Conservation (phyloP, 352 stramenopile species). For the Phytopythium litorale region DNA sequence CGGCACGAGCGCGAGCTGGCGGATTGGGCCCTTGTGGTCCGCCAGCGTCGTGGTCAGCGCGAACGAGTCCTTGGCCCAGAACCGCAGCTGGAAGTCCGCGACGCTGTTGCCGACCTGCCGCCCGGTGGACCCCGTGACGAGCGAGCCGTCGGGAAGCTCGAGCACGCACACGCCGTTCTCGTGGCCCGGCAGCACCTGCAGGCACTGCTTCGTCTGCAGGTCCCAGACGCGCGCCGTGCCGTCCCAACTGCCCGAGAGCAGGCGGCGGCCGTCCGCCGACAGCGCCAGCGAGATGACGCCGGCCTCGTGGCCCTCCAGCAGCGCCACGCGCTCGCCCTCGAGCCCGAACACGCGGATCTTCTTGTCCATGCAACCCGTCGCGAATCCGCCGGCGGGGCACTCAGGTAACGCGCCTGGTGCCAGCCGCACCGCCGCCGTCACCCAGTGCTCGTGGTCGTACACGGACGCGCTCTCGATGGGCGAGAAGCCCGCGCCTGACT, state of each 20-base stretch:
- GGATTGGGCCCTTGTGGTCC: constrained; percentile 69
- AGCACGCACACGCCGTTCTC: constrained; percentile 86
- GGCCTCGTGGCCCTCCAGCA: constrained; percentile 61
- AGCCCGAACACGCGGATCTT: constrained; percentile 60
- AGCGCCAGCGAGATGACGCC: constrained; percentile 72
- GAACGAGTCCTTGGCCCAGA: constrained; percentile 56
- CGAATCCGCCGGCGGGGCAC: constrained; percentile 39
- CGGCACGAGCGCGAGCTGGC: constrained; percentile 60
- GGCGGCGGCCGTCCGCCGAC: constrained; percentile 25
- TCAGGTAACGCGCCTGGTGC: neutral
- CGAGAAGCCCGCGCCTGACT: constrained; percentile 21
- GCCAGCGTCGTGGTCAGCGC: constrained; percentile 46
- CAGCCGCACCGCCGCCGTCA: constrained; percentile 56
- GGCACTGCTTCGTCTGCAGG: constrained; percentile 38
- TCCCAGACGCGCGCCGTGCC: constrained; percentile 76
- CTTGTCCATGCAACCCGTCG: constrained; percentile 81
- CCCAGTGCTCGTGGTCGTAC: constrained; percentile 83
- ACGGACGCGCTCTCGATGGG: constrained; percentile 49
- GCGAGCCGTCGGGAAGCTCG: constrained; percentile 43
- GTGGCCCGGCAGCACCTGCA: constrained; percentile 56
- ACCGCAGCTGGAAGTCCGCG: constrained; percentile 74
- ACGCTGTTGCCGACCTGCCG: constrained; percentile 72
- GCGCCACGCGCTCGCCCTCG: constrained; percentile 32
- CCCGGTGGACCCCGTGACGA: constrained; percentile 79
- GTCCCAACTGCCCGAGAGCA: constrained; percentile 83